A percentile compares a stretch with the other conserved stretches of the same genome.
These are phyloP conservation scores for Dactylellina drechsleri DNA, from an alignment of 2,329 filamentous ascomycete species.

Conservation along the genomic window DNA sequence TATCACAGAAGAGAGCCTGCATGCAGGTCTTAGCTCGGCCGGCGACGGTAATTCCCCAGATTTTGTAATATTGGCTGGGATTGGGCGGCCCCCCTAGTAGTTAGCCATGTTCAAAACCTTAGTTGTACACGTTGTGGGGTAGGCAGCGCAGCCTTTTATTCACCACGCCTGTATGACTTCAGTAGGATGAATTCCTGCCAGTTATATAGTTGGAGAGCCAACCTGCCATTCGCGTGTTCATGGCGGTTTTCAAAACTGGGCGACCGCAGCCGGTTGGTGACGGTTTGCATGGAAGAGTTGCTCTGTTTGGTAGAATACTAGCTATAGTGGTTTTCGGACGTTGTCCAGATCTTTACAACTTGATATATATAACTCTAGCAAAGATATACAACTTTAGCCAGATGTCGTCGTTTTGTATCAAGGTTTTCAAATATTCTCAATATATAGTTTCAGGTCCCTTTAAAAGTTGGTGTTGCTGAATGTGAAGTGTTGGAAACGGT, in stretches of 20 bases:
- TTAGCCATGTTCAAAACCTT: neutral
- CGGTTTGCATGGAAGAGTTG: neutral
- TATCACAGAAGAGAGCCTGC: too few species aligned
- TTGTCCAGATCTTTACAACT: too few species aligned
- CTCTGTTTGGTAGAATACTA: neutral
- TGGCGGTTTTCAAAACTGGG: neutral
- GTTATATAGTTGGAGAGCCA: conserved; percentile 10
- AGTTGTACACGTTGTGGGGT: neutral
- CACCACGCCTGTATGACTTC: neutral
- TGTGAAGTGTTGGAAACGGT: conserved; percentile 1
- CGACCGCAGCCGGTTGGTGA: neutral
- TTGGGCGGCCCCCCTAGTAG: neutral
- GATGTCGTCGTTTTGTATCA: neutral
- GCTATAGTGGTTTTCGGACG: neutral
- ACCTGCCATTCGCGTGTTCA: conserved; percentile 14
- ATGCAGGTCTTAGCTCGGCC: neutral
- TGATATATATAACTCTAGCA: too few species aligned
- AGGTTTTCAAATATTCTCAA: neutral
- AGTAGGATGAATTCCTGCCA: neutral
- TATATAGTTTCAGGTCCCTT: conserved; percentile 6
- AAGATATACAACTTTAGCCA: neutral
- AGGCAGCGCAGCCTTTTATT: neutral
- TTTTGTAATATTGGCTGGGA: neutral
- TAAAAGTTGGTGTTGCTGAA: conserved; percentile 15
- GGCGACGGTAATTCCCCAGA: conserved; percentile 10